phyloP scores from a whole-genome alignment of 1,284 basidiomycete genomes.

The Grifola frondosa region DNA sequence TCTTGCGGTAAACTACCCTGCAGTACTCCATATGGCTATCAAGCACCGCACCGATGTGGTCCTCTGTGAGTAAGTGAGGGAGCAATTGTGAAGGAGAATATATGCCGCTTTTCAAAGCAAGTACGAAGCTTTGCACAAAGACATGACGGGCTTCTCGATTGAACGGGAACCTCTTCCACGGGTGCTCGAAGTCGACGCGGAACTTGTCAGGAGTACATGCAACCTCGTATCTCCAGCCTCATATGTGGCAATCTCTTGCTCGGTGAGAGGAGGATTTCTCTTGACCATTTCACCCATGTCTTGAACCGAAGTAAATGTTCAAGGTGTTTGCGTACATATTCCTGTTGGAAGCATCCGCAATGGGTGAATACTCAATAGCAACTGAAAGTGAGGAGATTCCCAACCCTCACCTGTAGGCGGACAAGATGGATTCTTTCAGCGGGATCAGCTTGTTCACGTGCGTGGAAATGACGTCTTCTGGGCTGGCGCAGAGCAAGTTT shows the following conservation, averaged over 20 bases:
- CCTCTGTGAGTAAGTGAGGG: background rate
- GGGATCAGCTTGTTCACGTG: no score
- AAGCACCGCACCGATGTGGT: background rate
- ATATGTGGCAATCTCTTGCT: constrained; percentile 1
- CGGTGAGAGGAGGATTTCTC: constrained; percentile 4
- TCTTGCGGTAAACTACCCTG: background rate
- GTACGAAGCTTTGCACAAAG: constrained; percentile 3
- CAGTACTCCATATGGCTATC: background rate
- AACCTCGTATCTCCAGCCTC: background rate
- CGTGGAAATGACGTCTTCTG: no score
- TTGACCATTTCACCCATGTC: constrained; percentile 2
- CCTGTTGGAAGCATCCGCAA: no score
- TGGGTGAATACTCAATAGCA: no score
- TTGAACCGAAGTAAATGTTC: constrained; percentile 1
- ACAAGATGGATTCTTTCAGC: no score
- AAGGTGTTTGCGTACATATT: constrained; percentile 4
- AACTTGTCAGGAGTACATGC: background rate
- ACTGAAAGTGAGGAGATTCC: no score
- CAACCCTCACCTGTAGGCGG: no score
- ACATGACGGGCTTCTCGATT: constrained; percentile 1
- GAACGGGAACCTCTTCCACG: constrained; percentile 3
- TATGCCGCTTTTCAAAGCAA: background rate
- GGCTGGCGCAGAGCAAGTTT: no score
- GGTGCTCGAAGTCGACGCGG: constrained; percentile 6
- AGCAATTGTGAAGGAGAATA: background rate